Conservation (phyloP, 495 filamentous ascomycete species). For the Monascus purpureus region DNA sequence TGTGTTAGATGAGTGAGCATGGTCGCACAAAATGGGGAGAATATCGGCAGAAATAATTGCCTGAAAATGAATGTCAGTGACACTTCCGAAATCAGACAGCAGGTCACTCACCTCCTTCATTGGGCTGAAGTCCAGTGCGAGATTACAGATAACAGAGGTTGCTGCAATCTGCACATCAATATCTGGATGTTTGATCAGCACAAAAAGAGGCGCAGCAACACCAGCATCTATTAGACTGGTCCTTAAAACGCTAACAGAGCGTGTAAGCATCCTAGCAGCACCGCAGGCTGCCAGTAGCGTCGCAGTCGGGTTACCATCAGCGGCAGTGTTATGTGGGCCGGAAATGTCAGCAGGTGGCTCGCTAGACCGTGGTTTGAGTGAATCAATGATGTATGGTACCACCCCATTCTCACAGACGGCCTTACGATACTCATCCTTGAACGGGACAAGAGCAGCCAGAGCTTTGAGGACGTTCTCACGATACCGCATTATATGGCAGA, state of each 20-base stretch:
- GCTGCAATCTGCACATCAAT: slow-evolving; percentile 77
- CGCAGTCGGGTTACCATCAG: slow-evolving; percentile 35
- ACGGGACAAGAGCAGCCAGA: slow-evolving; percentile 60
- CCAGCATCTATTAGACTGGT: slow-evolving; percentile 79
- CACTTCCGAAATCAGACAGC: no score
- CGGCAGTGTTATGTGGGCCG: slow-evolving; percentile 22
- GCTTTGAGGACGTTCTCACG: slow-evolving; percentile 68
- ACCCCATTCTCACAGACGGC: slow-evolving; percentile 67
- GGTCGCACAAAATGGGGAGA: slow-evolving; percentile 63
- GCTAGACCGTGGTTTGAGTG: slow-evolving; percentile 47
- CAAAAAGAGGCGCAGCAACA: slow-evolving; percentile 65
- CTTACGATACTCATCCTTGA: slow-evolving; percentile 78
- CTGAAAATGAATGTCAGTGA: slow-evolving; percentile 24
- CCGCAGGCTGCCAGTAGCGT: slow-evolving; percentile 82
- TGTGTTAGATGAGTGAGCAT: slow-evolving; percentile 63
- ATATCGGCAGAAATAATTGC: slow-evolving; percentile 62
- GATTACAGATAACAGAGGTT: slow-evolving; percentile 66
- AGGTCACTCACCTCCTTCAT: slow-evolving; percentile 60
- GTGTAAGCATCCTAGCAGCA: slow-evolving; percentile 58
- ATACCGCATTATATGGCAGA: slow-evolving; percentile 61
- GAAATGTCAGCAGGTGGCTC: slow-evolving; percentile 16
- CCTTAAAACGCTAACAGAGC: slow-evolving; percentile 68
- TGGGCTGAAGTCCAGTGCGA: slow-evolving; percentile 75
- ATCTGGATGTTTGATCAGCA: slow-evolving; percentile 59
- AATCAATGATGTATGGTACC: slow-evolving; percentile 69